These are phyloP conservation scores for Fusarium proliferatum DNA, from an alignment of 2,329 filamentous ascomycete species.

Conservation along the genomic window DNA sequence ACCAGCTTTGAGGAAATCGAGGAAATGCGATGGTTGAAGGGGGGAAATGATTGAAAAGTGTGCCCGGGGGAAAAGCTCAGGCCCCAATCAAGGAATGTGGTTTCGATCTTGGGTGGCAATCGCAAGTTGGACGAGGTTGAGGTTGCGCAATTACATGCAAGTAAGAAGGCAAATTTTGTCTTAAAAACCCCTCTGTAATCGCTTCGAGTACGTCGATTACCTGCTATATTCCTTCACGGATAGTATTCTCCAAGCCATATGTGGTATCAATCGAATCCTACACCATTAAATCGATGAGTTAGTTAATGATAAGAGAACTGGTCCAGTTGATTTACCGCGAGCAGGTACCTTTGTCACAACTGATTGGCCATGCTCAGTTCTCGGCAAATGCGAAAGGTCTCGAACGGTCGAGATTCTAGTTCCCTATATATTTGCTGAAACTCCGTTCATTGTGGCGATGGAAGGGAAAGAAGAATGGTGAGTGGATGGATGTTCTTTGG, in stretches of 20 bases:
- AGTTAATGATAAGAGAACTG: background rate
- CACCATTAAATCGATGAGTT: background rate
- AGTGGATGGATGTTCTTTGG: background rate
- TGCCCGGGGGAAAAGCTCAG: background rate
- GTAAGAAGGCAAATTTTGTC: background rate
- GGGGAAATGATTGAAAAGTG: background rate
- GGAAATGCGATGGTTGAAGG: background rate
- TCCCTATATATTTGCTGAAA: background rate
- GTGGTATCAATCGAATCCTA: conserved; percentile 5
- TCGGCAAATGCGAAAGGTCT: background rate
- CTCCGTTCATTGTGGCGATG: conserved; percentile 1
- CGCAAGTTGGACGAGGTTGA: background rate
- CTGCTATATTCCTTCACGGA: background rate
- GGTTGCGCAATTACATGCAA: background rate
- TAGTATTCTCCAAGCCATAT: background rate
- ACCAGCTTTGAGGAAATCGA: background rate
- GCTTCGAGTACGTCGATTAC: background rate
- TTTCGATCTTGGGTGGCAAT: background rate
- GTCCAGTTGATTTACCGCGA: background rate
- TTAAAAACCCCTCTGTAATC: background rate
- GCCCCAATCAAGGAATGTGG: background rate
- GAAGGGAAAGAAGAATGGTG: background rate
- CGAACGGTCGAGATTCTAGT: background rate
- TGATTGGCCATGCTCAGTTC: conserved; percentile 2
- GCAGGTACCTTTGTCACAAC: background rate